A percentile compares a stretch with the other conserved stretches of the same genome.
Conservation (phyloP, 768 basidiomycete species). For the Russula sp. region DNA sequence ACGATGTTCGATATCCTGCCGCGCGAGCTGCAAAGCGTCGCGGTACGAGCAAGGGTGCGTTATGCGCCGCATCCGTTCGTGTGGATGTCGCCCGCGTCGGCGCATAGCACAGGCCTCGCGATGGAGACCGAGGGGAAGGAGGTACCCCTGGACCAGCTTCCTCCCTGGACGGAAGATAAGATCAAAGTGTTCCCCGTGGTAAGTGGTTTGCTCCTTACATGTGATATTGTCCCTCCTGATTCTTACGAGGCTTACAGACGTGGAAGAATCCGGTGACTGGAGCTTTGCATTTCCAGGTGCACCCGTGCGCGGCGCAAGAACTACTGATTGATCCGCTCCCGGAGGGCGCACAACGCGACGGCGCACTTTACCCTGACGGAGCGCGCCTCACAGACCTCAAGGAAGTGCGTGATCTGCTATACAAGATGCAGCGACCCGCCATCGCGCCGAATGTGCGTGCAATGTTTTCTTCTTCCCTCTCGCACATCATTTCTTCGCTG, state of each 20-base stretch:
- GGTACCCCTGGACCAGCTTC: constrained; percentile 56
- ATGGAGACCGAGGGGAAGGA: constrained; percentile 72
- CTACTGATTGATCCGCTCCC: constrained; percentile 72
- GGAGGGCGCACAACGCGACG: constrained; percentile 44
- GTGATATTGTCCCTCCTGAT: not conserved
- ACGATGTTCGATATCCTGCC: constrained; percentile 78
- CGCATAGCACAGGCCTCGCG: constrained; percentile 68
- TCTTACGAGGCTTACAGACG: constrained; percentile 34
- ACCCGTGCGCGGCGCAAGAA: constrained; percentile 67
- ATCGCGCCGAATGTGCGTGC: constrained; percentile 67
- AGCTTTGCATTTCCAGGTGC: constrained; percentile 48
- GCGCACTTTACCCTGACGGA: constrained; percentile 78
- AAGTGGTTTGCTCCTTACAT: constrained; percentile 18
- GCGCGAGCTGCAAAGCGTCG: constrained; percentile 60
- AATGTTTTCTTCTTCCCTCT: not conserved
- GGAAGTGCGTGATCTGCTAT: constrained; percentile 64
- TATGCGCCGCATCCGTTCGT: constrained; percentile 84
- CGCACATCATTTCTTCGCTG: not conserved
- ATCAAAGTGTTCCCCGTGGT: constrained; percentile 65
- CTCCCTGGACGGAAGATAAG: constrained; percentile 73
- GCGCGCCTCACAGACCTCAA: constrained; percentile 65
- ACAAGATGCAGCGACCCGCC: constrained; percentile 85
- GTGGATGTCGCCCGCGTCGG: constrained; percentile 74
- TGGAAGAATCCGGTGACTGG: constrained; percentile 93
- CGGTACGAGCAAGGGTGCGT: constrained; percentile 61